Base-by-base conservation (phyloP, 345 rosid species). In the Excoecaria agallocha region DNA sequence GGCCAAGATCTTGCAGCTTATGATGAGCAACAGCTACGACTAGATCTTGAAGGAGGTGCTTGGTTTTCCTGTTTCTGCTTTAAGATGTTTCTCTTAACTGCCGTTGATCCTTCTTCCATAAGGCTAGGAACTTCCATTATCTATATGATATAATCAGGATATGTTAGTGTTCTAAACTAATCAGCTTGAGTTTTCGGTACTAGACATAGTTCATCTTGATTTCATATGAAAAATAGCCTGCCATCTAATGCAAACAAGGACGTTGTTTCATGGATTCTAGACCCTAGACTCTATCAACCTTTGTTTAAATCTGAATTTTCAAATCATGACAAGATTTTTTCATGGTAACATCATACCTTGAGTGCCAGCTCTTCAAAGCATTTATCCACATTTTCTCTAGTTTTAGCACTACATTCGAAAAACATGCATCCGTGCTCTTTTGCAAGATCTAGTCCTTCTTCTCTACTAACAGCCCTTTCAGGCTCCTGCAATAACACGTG, bases 61-160 rank as follows among this genome's bases (percentile, higher is more conserved):
- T 82, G 88, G 66, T 82, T 59, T 74, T 91, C 92, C 22, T 89
- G 85, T 79, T 89, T 90, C 78, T 81, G 96, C 84, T 88, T 90
- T 73, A 88, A 76, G 74, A 83, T 87, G 86, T 86, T 93, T 70
- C 91, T 86, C 91, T 95, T 93, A 50, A 74, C 86, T 12, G 73
- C 86, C 37, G 81, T 87, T 12, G 96, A 93, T 74, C 97, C 97
- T 89, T 93, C 94, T 86, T 90, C 90, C 85, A 93, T 65, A 72
- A 95, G 99, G 83, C 94, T 88, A 30, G 99, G 99, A 79, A 86
- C 78, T 78, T 93, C 94, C 99, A 90, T 89, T 85, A 95, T 95
- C 98, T 94, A 77, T 68, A 51, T 43, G 22, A 62, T 25, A 5
- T n/a, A 71, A 16, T 22, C 65, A 24, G 49, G 20, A 19, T 35